Evolutionary conservation across 805 yeast species (phyloP).

Genomic region (Pichia eremophila): DNA sequence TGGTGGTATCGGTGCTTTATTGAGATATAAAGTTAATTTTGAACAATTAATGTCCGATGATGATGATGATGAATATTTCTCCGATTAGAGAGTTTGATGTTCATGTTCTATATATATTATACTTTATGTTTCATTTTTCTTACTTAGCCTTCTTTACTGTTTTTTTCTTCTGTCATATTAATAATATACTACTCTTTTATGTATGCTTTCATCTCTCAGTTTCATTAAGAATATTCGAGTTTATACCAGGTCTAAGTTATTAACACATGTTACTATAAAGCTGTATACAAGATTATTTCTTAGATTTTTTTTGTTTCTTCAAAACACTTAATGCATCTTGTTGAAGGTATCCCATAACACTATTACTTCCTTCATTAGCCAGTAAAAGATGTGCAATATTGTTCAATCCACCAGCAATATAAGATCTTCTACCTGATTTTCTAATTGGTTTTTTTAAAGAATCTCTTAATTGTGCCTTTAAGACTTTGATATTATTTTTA

Average conservation of each 20-base stretch:
- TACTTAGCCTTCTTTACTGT: not conserved
- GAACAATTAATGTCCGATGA: slow-evolving; percentile 87
- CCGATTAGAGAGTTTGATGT: slow-evolving; percentile 27
- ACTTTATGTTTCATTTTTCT: not conserved
- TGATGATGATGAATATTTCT: slow-evolving; percentile 69
- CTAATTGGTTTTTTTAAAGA: slow-evolving; percentile 47
- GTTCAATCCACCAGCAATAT: slow-evolving; percentile 68
- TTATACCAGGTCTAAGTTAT: not conserved
- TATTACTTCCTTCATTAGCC: slow-evolving; percentile 47
- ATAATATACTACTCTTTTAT: not conserved
- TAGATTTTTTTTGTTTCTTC: slow-evolving; percentile 18
- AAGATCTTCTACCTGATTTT: slow-evolving; percentile 57
- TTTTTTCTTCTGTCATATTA: not conserved
- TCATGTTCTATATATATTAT: not conserved
- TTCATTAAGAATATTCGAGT: too few species aligned
- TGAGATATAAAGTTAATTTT: slow-evolving; percentile 94
- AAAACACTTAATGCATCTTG: slow-evolving; percentile 61
- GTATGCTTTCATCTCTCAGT: too few species aligned
- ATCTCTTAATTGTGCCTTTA: slow-evolving; percentile 44
- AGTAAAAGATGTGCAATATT: slow-evolving; percentile 73
- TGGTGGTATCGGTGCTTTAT: slow-evolving; percentile 97
- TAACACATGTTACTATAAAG: not conserved
- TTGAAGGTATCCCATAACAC: slow-evolving; percentile 64
- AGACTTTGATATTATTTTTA: slow-evolving; percentile 36
- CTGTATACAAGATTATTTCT: slow-evolving; percentile 1